Base-by-base conservation (phyloP, 306 rosid genomes). In the Sechiopsis laciniata region DNA sequence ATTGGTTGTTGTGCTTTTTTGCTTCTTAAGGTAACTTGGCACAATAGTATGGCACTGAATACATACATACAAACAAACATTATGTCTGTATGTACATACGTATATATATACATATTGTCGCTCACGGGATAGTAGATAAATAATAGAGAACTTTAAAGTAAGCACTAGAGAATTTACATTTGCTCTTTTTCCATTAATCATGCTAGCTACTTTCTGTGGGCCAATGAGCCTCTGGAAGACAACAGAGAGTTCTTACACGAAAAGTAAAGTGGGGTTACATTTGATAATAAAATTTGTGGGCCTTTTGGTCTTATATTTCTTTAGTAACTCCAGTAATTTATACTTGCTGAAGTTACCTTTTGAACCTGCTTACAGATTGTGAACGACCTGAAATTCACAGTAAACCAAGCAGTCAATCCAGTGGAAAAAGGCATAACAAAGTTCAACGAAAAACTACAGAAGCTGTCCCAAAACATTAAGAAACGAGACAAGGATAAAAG, bases 331-430 rank as follows among this genome's bases (percentile, higher is more conserved):
- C 20, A 13, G 54, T 19, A 8, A 69, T 69, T 51, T 69, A 12
- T 69, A 14, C 46, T 7, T 13, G 45, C 59, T 70, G 21, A 48
- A 46, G 12, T 22, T 10, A 29, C 45, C 60, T 51, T 70, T 16
- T 70, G n/a, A 70, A 70, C 59, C 22, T 52, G 26, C 55, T 45
- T 84, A 63, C 87, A 95, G 97, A 95, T 95, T 72, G 99, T 95
- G 74, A 87, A 83, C 2, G 99, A 95, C 48, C 86, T 95, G 85
- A 95, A 81, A 80, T 95, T 95, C 85, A 91, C 97, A 15, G 97
- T 95, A 55, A 85, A 82, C 79, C 99, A 95, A 83, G 99, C 99
- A 54, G 97, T 91, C 80, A 96, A 82, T 81, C 99, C 99, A 19
- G 82, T 95, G 66, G 99, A 95, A 82, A 91, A 95, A 88, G 99